Evolutionary conservation across 192 early-diverging fungal genomes (phyloP).

Genomic region (Lobosporangium transversale): DNA sequence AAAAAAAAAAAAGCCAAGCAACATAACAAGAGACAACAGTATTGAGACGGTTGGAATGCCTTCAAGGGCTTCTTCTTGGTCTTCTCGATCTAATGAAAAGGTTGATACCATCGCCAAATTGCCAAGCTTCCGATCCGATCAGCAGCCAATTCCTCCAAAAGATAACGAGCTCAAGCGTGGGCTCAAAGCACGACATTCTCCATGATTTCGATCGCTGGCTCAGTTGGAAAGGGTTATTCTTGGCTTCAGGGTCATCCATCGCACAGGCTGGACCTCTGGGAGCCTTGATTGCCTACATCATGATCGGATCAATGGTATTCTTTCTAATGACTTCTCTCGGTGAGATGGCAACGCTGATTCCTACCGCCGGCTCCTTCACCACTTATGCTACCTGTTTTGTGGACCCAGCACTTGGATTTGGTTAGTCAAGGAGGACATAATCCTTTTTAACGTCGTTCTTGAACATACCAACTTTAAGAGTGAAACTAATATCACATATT

Average conservation of each 20-base stretch:
- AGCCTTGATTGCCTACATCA: slow-evolving; percentile 75
- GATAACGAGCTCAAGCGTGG: slow-evolving; percentile 64
- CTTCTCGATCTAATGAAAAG: slow-evolving; percentile 8
- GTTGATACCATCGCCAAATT: slow-evolving; percentile 16
- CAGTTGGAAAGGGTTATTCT: slow-evolving; percentile 85
- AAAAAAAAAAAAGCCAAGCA: not conserved
- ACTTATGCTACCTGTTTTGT: slow-evolving; percentile 83
- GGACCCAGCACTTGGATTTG: slow-evolving; percentile 82
- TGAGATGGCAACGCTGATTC: slow-evolving; percentile 88
- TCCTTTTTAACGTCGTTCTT: too few relatives aligned
- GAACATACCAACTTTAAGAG: not conserved
- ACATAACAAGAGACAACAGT: slow-evolving; percentile 28
- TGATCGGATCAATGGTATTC: slow-evolving; percentile 76
- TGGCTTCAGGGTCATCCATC: slow-evolving; percentile 80
- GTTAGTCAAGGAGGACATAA: too few relatives aligned
- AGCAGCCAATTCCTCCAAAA: slow-evolving; percentile 14
- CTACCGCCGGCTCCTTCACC: slow-evolving; percentile 83
- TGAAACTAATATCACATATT: too few relatives aligned
- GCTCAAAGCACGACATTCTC: slow-evolving; percentile 74
- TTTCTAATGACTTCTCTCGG: slow-evolving; percentile 83
- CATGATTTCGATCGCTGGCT: slow-evolving; percentile 84
- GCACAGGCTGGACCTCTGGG: slow-evolving; percentile 81
- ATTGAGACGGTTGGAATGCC: slow-evolving; percentile 24
- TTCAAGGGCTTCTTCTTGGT: not conserved
- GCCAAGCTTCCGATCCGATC: slow-evolving; percentile 26